Evolutionary conservation across 2,329 filamentous ascomycete genomes (phyloP), one percentile per base, ranked within the genome.

Genomic region (Ceratocystiopsis minuta): DNA sequence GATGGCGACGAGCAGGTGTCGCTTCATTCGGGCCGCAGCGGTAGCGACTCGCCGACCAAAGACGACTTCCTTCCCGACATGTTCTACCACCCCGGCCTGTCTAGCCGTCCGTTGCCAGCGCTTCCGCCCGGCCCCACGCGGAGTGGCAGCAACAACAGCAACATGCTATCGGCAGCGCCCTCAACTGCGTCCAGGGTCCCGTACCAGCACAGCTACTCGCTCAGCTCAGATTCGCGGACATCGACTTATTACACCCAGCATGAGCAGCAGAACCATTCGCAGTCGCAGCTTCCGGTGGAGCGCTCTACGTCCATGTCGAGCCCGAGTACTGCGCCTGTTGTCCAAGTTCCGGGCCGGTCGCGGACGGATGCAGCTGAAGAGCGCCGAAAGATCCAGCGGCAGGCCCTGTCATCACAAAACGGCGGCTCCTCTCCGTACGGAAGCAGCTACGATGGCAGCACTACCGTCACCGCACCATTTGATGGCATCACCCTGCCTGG

Each of bases 331-430:
- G 81, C 82, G 9, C 86, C 87, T 32, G 72, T 78, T 45, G 71
- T 88, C 28, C 72, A 82, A 48, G 72, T 86, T 28, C 86, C 90
- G n/a, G 79, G 83, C 34, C 75, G 90, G 44, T 95, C 90, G 33
- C 87, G 92, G 59, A 98, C 90, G 10, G 90, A 98, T 61, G 87
- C 87, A 34, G 81, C 93, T 34, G 79, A 78, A 48, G 72, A 78
- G 51, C 66, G 74, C 34, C 70, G 67, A 51, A 67, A 65, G 43
- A 55, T 58, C 13, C 67, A 73, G 48, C 65, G 70, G 36, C 66
- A 72, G 37, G 65, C 44, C 12, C 54, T 64, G 17, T 28, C 24
- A 10, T 6, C 24, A 28, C 24, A 28, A 10, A 28, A 28, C 9
- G 24, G 24, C 24, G 24, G 24, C 24, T 28, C 24, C 2, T 28